Evolutionary conservation across 305 asterid species (phyloP).

Genomic region (Lippia alba): DNA sequence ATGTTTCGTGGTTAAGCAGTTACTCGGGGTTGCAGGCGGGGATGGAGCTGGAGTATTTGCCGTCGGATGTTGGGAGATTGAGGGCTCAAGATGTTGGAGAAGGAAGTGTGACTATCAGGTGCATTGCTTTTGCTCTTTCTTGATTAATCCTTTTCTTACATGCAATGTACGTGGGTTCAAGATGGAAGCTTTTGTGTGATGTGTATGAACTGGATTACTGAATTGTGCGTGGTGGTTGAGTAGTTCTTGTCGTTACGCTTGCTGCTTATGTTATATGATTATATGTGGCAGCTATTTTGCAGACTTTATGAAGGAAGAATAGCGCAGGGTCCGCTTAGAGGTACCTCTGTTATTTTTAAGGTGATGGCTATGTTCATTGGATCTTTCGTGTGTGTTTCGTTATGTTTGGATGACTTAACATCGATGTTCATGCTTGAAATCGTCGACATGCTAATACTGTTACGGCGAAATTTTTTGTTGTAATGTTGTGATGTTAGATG

Average conservation of each 20-base stretch:
- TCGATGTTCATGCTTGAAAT: neutral
- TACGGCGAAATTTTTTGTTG: neutral
- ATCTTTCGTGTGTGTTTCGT: neutral
- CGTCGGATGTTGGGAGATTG: conserved; percentile 56
- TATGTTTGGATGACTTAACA: neutral
- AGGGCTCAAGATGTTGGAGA: conserved; percentile 85
- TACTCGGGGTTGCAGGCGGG: conserved; percentile 69
- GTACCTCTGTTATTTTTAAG: conserved; percentile 84
- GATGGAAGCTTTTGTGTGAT: conserved; percentile 9
- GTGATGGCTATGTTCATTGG: conserved; percentile 44
- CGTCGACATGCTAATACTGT: neutral
- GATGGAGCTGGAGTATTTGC: conserved; percentile 48
- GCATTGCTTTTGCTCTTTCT: conserved; percentile 20
- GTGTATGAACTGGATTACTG: no score
- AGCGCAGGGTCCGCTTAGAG: conserved; percentile 80
- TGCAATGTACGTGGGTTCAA: conserved; percentile 22
- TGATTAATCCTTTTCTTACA: neutral
- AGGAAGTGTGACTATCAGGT: conserved; percentile 88
- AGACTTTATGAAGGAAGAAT: conserved; percentile 97
- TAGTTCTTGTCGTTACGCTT: conserved; percentile 22
- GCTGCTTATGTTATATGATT: conserved; percentile 53
- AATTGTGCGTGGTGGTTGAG: neutral
- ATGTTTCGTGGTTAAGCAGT: conserved; percentile 42
- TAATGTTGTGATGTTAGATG: conserved; percentile 11
- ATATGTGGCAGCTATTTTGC: conserved; percentile 62